phyloP scores from a whole-genome alignment of 495 filamentous ascomycete species.

The Letharia lupina region DNA sequence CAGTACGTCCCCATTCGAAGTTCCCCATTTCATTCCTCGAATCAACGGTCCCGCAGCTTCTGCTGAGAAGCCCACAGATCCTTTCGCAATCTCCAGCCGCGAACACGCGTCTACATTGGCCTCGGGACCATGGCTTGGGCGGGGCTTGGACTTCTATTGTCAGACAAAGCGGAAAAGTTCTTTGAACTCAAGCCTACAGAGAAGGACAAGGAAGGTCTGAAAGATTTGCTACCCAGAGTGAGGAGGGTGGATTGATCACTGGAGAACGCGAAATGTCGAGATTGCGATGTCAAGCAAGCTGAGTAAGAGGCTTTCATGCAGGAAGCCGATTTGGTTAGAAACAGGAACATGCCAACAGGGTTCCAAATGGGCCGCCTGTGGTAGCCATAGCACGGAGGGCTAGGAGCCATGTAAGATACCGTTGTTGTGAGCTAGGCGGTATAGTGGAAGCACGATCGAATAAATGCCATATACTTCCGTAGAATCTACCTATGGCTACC shows the following conservation, averaged over 20 bases:
- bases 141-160: conserved; percentile 46
- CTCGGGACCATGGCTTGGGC: conserved; percentile 59
- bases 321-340: neutral
- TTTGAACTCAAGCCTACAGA: conserved; percentile 55
- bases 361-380: neutral
- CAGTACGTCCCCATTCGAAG: conserved; percentile 1
- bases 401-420: neutral
- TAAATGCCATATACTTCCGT: neutral
- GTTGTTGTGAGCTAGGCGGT: neutral
- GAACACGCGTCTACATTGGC: conserved; percentile 56
- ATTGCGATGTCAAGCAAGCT: neutral
- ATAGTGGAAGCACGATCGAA: neutral
- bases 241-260: conserved; percentile 17
- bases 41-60: neutral
- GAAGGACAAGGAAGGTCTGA: conserved; percentile 50
- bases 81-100: conserved; percentile 52
- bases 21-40: neutral
- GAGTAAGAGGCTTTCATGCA: neutral
- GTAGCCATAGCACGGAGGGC: neutral
- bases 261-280: neutral
- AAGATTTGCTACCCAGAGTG: conserved; percentile 23
- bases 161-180: conserved; percentile 53
- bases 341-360: neutral
- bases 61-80: conserved; percentile 32
- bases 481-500: neutral